A percentile compares a stretch with the other conserved stretches of the same genome.
These are phyloP conservation scores for Paramecium sonneborni DNA, from an alignment of 73 alveolate species.

Conservation along the genomic window DNA sequence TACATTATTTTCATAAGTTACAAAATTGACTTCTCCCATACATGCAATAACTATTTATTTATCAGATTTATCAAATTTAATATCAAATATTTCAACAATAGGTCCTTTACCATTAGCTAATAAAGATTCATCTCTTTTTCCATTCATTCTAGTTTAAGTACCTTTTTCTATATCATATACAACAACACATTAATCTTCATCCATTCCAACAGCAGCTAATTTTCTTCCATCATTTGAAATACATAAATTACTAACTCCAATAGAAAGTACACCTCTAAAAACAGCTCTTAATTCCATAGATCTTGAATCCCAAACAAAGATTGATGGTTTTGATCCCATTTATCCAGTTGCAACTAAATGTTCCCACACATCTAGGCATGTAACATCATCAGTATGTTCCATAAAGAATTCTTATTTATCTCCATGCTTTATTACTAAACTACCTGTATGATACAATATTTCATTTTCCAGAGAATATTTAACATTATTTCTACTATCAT, in stretches of 20 bases:
- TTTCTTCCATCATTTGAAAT: conserved; percentile 38
- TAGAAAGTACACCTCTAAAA: conserved; percentile 85
- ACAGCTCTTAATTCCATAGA: conserved; percentile 85
- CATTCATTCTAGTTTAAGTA: conserved; percentile 70
- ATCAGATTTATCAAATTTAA: conserved; percentile 85
- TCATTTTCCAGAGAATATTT: conserved; percentile 78
- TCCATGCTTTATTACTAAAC: conserved; percentile 85
- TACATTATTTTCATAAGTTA: conserved; percentile 79
- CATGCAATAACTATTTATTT: conserved; percentile 83
- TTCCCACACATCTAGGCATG: conserved; percentile 88
- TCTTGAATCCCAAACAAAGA: conserved; percentile 93
- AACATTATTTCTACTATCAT: conserved; percentile 95
- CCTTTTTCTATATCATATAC: conserved; percentile 89
- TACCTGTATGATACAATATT: conserved; percentile 95
- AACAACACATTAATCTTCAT: conserved; percentile 80
- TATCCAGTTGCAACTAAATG: conserved; percentile 90
- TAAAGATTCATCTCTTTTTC: conserved; percentile 67
- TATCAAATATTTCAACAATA: conserved; percentile 83
- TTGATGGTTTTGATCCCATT: conserved; percentile 93
- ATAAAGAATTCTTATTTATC: conserved; percentile 81
- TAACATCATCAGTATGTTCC: conserved; percentile 96
- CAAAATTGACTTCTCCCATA: conserved; percentile 90
- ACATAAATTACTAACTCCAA: conserved; percentile 77
- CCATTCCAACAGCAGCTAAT: conserved; percentile 47
- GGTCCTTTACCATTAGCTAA: conserved; percentile 94